A percentile compares a stretch with the other conserved stretches of the same genome.
Conservation (phyloP, 2,329 filamentous ascomycete genomes). For the Phialocephala subalpina region DNA sequence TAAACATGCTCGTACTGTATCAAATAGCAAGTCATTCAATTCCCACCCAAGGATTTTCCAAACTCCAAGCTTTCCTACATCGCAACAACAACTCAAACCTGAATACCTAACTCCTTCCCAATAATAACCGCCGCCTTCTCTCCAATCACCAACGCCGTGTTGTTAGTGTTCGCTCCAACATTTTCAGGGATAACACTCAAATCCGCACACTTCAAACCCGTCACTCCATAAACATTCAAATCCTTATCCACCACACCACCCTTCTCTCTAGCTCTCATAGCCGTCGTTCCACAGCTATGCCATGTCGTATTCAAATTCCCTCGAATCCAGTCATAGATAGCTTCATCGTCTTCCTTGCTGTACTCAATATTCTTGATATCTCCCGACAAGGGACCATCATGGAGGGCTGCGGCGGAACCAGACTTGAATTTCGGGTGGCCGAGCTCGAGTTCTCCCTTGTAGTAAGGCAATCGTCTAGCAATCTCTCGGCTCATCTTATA, state of each 20-base stretch:
- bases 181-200: conserved; percentile 46
- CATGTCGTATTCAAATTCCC: conserved; percentile 50
- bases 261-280: conserved; percentile 47
- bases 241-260: conserved; percentile 49
- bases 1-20: no score
- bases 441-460: conserved; percentile 53
- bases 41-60: not conserved
- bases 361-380: conserved; percentile 49
- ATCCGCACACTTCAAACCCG: conserved; percentile 53
- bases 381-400: conserved; percentile 37
- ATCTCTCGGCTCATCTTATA: conserved; percentile 74
- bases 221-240: conserved; percentile 50
- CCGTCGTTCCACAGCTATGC: conserved; percentile 51
- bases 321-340: conserved; percentile 52
- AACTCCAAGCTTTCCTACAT: not conserved
- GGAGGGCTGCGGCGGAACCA: conserved; percentile 49
- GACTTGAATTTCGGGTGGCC: conserved; percentile 54
- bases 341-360: conserved; percentile 43
- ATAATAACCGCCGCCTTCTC: conserved; percentile 52
- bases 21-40: no score
- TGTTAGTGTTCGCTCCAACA: conserved; percentile 55
- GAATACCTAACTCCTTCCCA: conserved; percentile 47
- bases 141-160: conserved; percentile 52
- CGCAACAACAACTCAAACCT: conserved; percentile 27
- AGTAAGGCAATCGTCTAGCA: conserved; percentile 60